Conservation (phyloP, 495 filamentous ascomycete genomes). For the Lepidopterella palustris region DNA sequence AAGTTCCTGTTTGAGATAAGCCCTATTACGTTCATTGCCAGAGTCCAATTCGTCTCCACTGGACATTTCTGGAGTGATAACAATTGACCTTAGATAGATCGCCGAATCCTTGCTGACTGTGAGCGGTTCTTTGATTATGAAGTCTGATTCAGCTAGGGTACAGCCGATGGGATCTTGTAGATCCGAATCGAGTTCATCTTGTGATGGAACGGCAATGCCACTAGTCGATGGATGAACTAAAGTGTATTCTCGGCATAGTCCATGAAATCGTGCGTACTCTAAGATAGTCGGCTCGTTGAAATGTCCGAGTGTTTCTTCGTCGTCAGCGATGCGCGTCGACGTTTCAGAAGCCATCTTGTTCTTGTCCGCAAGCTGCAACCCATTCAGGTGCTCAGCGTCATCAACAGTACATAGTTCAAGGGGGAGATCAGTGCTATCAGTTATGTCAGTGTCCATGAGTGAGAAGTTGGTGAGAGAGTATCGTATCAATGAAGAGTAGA, state of each 20-base stretch:
- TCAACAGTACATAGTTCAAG: too few species aligned
- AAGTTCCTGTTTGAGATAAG: conserved; percentile 24
- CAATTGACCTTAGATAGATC: conserved; percentile 12
- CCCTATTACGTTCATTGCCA: neutral
- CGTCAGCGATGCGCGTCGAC: neutral
- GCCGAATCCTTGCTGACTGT: conserved; percentile 15
- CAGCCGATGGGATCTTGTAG: conserved; percentile 9
- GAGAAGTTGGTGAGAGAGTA: too few species aligned
- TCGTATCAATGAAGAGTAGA: too few species aligned
- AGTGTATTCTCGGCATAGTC: conserved; percentile 17
- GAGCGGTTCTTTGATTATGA: conserved; percentile 23
- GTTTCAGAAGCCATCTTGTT: neutral
- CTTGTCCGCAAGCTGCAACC: too few species aligned
- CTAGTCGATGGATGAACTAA: neutral
- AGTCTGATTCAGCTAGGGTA: conserved; percentile 5
- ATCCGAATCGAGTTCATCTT: conserved; percentile 13
- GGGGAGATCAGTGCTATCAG: too few species aligned
- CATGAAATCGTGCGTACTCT: conserved; percentile 42
- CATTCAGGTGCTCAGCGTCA: too few species aligned
- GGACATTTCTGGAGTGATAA: neutral
- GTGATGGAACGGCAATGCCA: neutral
- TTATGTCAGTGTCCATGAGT: too few species aligned
- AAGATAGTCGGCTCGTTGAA: conserved; percentile 32
- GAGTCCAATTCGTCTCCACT: neutral
- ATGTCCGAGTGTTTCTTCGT: conserved; percentile 17